Conservation (phyloP, 345 rosid species). For the Sisymbrium altissimum region DNA sequence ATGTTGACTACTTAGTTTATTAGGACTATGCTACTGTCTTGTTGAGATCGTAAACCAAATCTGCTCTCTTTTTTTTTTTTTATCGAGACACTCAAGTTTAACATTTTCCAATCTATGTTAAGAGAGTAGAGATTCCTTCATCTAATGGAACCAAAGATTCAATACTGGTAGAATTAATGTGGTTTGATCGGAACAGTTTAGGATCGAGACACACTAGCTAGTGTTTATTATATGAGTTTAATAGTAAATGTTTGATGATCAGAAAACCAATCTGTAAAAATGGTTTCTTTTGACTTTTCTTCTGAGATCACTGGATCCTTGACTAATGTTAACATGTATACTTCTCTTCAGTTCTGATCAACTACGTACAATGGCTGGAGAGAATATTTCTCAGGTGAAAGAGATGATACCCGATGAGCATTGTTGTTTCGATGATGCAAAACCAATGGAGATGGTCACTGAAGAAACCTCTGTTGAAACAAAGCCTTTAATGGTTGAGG, state of each 20-base stretch:
- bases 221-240: not conserved
- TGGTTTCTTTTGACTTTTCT: not conserved
- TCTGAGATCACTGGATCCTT: not conserved
- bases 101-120: not conserved
- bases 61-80: not conserved
- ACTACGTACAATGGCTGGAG: constrained; percentile 28
- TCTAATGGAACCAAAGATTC: not conserved
- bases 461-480: constrained; percentile 16
- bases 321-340: not conserved
- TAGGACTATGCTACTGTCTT: not conserved
- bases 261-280: not conserved
- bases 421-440: constrained; percentile 26
- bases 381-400: constrained; percentile 23
- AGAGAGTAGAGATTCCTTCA: not conserved
- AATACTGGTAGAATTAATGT: not conserved
- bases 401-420: constrained; percentile 20
- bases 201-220: not conserved
- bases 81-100: not conserved
- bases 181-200: constrained; percentile 1
- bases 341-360: constrained; percentile 9
- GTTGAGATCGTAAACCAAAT: constrained; percentile 20
- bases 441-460: not conserved
- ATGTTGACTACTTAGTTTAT: constrained; percentile 10
- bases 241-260: not conserved
- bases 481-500: not conserved